Conservation (phyloP, 768 basidiomycete genomes). For the Boletus tomentosulus region DNA sequence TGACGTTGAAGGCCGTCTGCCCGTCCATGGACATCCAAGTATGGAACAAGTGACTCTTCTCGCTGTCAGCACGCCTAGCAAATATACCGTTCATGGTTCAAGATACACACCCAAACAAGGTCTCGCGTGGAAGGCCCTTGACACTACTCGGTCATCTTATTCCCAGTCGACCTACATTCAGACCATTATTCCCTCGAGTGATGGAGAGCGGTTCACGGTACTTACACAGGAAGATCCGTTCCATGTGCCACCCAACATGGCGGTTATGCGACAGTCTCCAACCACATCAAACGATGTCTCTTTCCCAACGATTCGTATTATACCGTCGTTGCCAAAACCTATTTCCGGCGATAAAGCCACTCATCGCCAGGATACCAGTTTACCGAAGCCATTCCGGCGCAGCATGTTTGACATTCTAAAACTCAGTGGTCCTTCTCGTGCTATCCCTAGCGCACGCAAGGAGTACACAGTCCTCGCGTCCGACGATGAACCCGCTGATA, state of each 20-base stretch:
- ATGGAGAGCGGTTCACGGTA: slow-evolving; percentile 25
- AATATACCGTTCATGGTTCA: slow-evolving; percentile 27
- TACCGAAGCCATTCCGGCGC: slow-evolving; percentile 17
- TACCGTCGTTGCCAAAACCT: background rate
- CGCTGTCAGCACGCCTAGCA: slow-evolving; percentile 26
- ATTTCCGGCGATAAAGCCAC: background rate
- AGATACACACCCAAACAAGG: slow-evolving; percentile 17
- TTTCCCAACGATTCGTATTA: slow-evolving; percentile 3
- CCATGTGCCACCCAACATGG: background rate
- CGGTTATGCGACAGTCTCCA: background rate
- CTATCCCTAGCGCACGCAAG: background rate
- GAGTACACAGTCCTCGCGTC: background rate
- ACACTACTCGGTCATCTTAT: background rate
- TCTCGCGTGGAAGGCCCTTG: slow-evolving; percentile 7
- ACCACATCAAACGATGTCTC: background rate
- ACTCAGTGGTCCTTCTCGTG: slow-evolving; percentile 6
- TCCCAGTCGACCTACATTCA: slow-evolving; percentile 3
- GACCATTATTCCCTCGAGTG: slow-evolving; percentile 19
- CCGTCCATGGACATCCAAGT: slow-evolving; percentile 15
- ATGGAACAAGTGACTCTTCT: slow-evolving; percentile 28
- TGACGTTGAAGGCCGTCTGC: slow-evolving; percentile 13
- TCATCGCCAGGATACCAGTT: background rate
- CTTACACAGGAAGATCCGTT: slow-evolving; percentile 24
- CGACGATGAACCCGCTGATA: background rate
- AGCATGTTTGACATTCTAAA: slow-evolving; percentile 23